Base-by-base conservation (phyloP, 768 basidiomycete species). In the Sutorius australiensis region DNA sequence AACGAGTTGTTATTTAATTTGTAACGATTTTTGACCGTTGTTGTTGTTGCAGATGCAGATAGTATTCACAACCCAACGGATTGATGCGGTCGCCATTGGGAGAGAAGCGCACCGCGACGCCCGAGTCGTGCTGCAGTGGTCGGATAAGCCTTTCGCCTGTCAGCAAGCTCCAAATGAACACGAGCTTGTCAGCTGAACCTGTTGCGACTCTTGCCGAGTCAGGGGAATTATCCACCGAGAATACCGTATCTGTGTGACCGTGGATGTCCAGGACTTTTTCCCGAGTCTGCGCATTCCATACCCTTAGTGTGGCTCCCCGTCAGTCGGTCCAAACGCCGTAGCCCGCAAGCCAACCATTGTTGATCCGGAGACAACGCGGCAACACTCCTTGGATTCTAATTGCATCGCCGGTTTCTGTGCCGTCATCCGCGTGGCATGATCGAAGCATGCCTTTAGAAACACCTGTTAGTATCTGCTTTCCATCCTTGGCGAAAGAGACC, bases 21-120 rank as follows among this genome's bases (percentile, higher is more conserved):
- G 24, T 24, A 54, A 28, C 12, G 53, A 33, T 16, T 17, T n/a
- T 4, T 53, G 33, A n/a, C 58, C 56, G n/a, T n/a, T 9, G 16
- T 36, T n/a, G 16, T 14, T 36, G 7, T n/a, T n/a, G 36, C 16
- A 36, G 16, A 13, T 37, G 27, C 40, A 51, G 34, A 58, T 46
- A 0, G 58, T 31, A 5, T 48, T 33, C 4, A 13, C 3, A 6
- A 4, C 31, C 0, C 24, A 24, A 24, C 11, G 12, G 16, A 19
- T 34, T 17, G 24, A 57, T 36, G 10, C 48, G 53, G 30, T 49
- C 38, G 12, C 56, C 53, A 1, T 6, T n/a, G 0, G 56, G 44
- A 19, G 56, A 57, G 32, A 57, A 50, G 5, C 48, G 44, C 19
- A 43, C 44, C 3, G 3, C 12, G 10, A 42, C 39, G 4, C 45